Evolutionary conservation across 129 eudicot species (phyloP), one percentile per base, ranked within the genome.

Genomic region (Erigeron canadensis): DNA sequence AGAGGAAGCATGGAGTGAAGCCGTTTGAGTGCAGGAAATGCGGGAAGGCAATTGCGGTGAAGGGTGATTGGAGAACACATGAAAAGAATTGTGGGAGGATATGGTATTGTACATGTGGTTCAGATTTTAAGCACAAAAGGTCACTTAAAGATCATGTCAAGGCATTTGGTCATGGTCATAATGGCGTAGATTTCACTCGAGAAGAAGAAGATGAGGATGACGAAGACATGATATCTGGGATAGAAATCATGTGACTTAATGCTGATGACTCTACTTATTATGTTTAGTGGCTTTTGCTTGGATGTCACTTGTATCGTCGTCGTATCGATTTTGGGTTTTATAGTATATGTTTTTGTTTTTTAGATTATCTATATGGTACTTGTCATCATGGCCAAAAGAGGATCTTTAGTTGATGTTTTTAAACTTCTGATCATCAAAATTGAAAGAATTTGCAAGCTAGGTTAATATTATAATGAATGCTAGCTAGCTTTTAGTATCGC

Each of bases 1-100:
- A 89, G 63, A 81, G 96, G 42, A 89, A 86, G 81, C 96, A 89
- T 67, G 91, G 96, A 8, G 56, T 60, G 58, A 89, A 84, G 64
- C 79, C 80, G 18, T 89, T 89, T 77, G 74, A 37, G 77, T 89
- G 96, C 58, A 69, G 83, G 41, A 84, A 84, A 81, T 86, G 96
- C 44, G 87, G 82, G 5, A 89, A 89, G 55, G 82, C 81, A 7
- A 84, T 84, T 41, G 96, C 92, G 0, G 92, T 89, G 2, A 89
- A 84, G 21, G 92, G 96, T 6, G 96, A 89, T 28, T 86, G 96
- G 96, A 77, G 96, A 65, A 89, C 96, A 10, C 96, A 89, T 73
- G 96, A 89, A 76, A 89, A 89, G 77, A 89, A 86, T 54, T 89
- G 96, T 59, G 96, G 96, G 39, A 81, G 81, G 81, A 63, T 89